Conservation (phyloP, 2,329 filamentous ascomycete species). For the Anisogramma anomala region DNA sequence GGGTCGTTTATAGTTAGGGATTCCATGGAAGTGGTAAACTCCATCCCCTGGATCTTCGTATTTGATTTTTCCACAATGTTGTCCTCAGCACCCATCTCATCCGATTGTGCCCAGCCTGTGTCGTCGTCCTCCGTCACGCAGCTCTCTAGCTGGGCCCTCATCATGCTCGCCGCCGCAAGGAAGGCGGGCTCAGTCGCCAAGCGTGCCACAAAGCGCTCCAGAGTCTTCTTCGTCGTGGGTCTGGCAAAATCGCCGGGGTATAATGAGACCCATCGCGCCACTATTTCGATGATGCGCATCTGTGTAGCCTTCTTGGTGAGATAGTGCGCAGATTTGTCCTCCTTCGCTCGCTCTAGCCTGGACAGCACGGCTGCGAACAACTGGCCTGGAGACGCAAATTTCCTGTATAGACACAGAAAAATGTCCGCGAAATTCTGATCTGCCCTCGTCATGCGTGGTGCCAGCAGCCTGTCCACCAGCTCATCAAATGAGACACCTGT, state of each 20-base stretch:
- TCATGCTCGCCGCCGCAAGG: constrained; percentile 73
- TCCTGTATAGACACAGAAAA: constrained; percentile 87
- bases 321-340: constrained; percentile 54
- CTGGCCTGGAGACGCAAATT: constrained; percentile 73
- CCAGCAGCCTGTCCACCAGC: constrained; percentile 75
- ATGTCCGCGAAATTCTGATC: constrained; percentile 81
- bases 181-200: constrained; percentile 73
- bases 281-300: constrained; percentile 68
- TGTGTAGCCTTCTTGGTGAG: constrained; percentile 72
- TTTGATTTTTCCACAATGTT: constrained; percentile 25
- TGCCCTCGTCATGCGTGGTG: constrained; percentile 70
- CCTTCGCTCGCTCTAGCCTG: constrained; percentile 59
- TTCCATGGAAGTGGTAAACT: constrained; percentile 31
- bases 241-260: constrained; percentile 93
- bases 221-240: constrained; percentile 55
- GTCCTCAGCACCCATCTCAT: constrained; percentile 40
- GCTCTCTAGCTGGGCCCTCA: constrained; percentile 63
- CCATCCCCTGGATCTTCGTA: constrained; percentile 20
- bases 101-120: constrained; percentile 78
- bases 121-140: constrained; percentile 78
- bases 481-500: constrained; percentile 53
- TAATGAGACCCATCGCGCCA: constrained; percentile 78
- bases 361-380: constrained; percentile 69
- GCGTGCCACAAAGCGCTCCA: constrained; percentile 64
- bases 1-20: constrained; percentile 39